Base-by-base conservation (phyloP, 495 filamentous ascomycete genomes). In the Neurospora sp. region DNA sequence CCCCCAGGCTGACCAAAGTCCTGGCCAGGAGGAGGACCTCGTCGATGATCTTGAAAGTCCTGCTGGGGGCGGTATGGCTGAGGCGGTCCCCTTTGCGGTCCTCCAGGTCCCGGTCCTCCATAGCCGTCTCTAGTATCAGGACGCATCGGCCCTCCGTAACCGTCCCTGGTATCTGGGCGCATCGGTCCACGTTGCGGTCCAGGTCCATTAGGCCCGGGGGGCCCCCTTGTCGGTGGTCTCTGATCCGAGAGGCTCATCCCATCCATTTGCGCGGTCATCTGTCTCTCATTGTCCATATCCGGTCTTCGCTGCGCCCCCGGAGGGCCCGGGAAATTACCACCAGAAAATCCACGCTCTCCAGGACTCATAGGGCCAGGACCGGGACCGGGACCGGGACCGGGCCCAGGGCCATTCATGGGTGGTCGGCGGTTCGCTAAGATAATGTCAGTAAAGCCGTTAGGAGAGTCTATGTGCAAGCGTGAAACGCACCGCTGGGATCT, bases 261-360 rank as follows among this genome's bases (percentile, higher is more conserved):
- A 11, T 81, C 85, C 88, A 90, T 92, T 69, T 84, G 86, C 44
- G 84, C 83, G 62, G 88, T 77, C 41, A 90, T 9, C 39, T 40
- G 39, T 40, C 39, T 40, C 39, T 40, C 83, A 74, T 87, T 80
- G 42, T 84, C 80, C 35, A 81, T 54, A 66, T 85, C 83, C 2
- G 82, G 84, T 73, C 82, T 85, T 54, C 84, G 84, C 46, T 84
- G 83, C 62, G 82, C 80, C 40, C 86, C 86, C 0, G 89, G 88
- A 73, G 92, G 92, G 1, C 86, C 83, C 14, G 92, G 90, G 74
- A 92, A 93, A 5, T 91, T 88, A 74, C 89, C 90, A 66, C 91
- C 72, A 5, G 74, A 90, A 78, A 88, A 91, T n/a, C 87, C 81
- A 48, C 84, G 77, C 5, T 83, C 83, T 12, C 85, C 84, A 10